Percentiles rank a stretch among this genome's conserved stretches.
Evolutionary conservation across 2,329 filamentous ascomycete genomes (phyloP).

Genomic region (Penicillium sp.): DNA sequence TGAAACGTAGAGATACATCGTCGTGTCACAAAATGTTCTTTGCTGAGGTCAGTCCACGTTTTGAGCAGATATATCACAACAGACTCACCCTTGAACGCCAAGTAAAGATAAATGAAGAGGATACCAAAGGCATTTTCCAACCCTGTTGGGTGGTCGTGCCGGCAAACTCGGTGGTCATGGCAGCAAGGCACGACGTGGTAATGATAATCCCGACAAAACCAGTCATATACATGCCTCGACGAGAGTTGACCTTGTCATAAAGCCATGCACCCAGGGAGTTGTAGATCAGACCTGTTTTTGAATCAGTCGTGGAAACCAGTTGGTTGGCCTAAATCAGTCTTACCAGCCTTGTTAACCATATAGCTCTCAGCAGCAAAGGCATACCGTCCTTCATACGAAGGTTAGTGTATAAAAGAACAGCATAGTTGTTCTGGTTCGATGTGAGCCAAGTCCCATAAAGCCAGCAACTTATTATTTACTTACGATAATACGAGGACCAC

Average conservation of each 20-base stretch:
- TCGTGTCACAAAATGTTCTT: slow-evolving; percentile 50
- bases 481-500: slow-evolving; percentile 55
- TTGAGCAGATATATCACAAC: neutral
- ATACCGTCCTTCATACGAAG: slow-evolving; percentile 47
- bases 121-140: slow-evolving; percentile 47
- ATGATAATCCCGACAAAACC: slow-evolving; percentile 46
- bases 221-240: slow-evolving; percentile 46
- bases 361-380: slow-evolving; percentile 47
- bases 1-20: slow-evolving; percentile 49
- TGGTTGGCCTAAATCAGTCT: neutral
- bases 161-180: slow-evolving; percentile 41
- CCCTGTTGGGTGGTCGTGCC: slow-evolving; percentile 42
- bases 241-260: slow-evolving; percentile 39
- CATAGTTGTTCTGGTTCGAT: slow-evolving; percentile 47
- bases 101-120: slow-evolving; percentile 48
- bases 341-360: slow-evolving; percentile 50
- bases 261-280: slow-evolving; percentile 41
- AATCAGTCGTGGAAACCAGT: slow-evolving; percentile 11
- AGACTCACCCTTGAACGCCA: slow-evolving; percentile 49
- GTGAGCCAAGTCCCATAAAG: slow-evolving; percentile 1
- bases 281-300: slow-evolving; percentile 41
- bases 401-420: slow-evolving; percentile 47
- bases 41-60: slow-evolving; percentile 9
- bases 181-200: slow-evolving; percentile 43
- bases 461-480: slow-evolving; percentile 21